A percentile compares a stretch with the other conserved stretches of the same genome.
These are phyloP conservation scores for Graphilbum fragrans DNA, from an alignment of 2,329 filamentous ascomycete species.

Conservation along the genomic window DNA sequence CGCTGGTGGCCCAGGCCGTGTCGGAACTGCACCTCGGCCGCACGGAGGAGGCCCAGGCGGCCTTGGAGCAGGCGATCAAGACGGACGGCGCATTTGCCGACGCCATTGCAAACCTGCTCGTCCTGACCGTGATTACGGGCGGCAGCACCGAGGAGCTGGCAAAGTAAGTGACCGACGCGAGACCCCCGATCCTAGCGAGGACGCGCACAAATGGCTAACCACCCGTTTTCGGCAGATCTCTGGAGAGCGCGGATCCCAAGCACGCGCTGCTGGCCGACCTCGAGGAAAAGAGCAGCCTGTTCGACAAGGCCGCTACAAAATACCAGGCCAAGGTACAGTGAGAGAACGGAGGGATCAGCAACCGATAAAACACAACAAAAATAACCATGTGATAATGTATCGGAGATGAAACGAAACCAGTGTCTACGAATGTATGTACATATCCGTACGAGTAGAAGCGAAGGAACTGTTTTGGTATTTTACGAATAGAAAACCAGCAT, in stretches of 20 bases:
- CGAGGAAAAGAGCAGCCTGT: conserved; percentile 74
- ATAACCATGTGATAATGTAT: too few relatives aligned
- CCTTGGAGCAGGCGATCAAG: conserved; percentile 65
- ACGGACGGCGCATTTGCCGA: conserved; percentile 61
- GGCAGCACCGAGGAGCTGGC: conserved; percentile 54
- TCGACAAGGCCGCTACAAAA: conserved; percentile 76
- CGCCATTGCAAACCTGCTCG: conserved; percentile 71
- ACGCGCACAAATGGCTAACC: too few relatives aligned
- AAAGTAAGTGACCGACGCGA: conserved; percentile 33
- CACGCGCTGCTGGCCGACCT: conserved; percentile 65
- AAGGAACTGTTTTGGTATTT: too few relatives aligned
- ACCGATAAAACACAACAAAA: too few relatives aligned
- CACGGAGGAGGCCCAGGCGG: conserved; percentile 77
- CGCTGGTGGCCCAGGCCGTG: conserved; percentile 77
- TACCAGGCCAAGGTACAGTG: conserved; percentile 72
- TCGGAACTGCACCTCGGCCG: conserved; percentile 85
- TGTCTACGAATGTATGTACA: too few relatives aligned
- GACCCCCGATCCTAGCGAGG: not conserved
- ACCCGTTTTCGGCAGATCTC: too few relatives aligned
- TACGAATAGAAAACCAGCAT: too few relatives aligned
- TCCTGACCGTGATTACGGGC: conserved; percentile 65
- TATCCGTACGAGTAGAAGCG: too few relatives aligned
- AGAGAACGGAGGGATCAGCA: conserved; percentile 17
- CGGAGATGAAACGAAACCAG: too few relatives aligned
- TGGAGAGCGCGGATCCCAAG: conserved; percentile 47